These are phyloP conservation scores for Saksenaea vasiformis DNA, from an alignment of 371 early-diverging fungal species.

Conservation along the genomic window DNA sequence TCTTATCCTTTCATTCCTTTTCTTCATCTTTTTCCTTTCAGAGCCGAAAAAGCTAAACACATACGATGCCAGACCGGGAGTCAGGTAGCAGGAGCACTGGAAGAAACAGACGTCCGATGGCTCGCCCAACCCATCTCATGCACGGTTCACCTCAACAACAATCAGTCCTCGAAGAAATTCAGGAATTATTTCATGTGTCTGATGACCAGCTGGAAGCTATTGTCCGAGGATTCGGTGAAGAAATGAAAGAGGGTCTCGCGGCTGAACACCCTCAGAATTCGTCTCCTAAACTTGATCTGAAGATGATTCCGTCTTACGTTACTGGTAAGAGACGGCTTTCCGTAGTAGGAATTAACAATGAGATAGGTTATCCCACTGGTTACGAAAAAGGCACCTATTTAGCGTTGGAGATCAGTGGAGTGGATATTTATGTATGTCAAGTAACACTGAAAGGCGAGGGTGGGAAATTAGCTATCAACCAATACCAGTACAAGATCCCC, in stretches of 20 bases:
- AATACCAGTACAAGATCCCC: slow-evolving; percentile 77
- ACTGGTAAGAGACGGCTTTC: slow-evolving; percentile 30
- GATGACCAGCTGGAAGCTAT: slow-evolving; percentile 28
- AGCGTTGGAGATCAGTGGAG: slow-evolving; percentile 91
- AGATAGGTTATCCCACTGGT: slow-evolving; percentile 75
- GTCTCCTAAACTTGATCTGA: slow-evolving; percentile 33
- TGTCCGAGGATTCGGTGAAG: slow-evolving; percentile 38
- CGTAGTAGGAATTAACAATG: neutral
- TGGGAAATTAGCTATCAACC: slow-evolving; percentile 51
- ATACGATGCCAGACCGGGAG: slow-evolving; percentile 2
- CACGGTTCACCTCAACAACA: slow-evolving; percentile 26
- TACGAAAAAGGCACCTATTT: slow-evolving; percentile 86
- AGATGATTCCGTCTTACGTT: slow-evolving; percentile 56
- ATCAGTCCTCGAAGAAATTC: slow-evolving; percentile 26
- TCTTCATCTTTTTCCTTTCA: neutral
- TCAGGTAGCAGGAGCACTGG: neutral
- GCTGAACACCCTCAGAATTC: slow-evolving; percentile 6
- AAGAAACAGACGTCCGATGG: slow-evolving; percentile 2
- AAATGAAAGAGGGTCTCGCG: slow-evolving; percentile 47
- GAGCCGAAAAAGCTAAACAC: neutral
- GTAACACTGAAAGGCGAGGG: slow-evolving; percentile 51
- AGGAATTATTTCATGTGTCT: slow-evolving; percentile 35
- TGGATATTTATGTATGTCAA: slow-evolving; percentile 59
- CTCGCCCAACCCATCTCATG: slow-evolving; percentile 6
- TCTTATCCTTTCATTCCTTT: neutral